These are phyloP conservation scores for Neurospora africana DNA, from an alignment of 495 filamentous ascomycete species.

Conservation along the genomic window DNA sequence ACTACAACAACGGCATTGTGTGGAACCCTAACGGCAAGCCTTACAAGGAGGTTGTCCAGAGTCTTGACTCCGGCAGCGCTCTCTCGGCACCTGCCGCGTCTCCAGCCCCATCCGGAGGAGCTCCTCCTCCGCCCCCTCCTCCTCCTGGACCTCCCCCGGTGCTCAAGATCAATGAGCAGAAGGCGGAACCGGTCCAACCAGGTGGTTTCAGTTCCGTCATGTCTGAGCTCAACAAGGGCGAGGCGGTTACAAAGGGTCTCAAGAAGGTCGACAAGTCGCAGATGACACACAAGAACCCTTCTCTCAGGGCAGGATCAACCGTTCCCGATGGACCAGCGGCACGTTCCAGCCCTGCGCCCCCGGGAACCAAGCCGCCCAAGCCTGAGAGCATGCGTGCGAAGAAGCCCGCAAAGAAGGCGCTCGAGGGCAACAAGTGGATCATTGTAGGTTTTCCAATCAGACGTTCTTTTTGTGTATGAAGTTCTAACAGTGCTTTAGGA, in stretches of 20 bases:
- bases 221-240: slow-evolving; percentile 78
- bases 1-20: slow-evolving; percentile 65
- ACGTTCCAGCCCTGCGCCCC: slow-evolving; percentile 67
- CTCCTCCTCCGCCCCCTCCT: slow-evolving; percentile 66
- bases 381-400: slow-evolving; percentile 88
- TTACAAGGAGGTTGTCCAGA: slow-evolving; percentile 55
- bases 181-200: slow-evolving; percentile 16
- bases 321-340: slow-evolving; percentile 49
- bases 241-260: slow-evolving; percentile 72
- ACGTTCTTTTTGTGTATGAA: not conserved
- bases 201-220: slow-evolving; percentile 77
- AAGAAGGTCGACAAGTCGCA: slow-evolving; percentile 86
- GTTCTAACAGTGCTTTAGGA: slow-evolving; percentile 40
- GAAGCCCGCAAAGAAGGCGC: slow-evolving; percentile 82
- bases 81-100: slow-evolving; percentile 10
- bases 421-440: slow-evolving; percentile 93
- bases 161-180: slow-evolving; percentile 37
- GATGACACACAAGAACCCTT: slow-evolving; percentile 99
- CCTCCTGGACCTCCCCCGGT: slow-evolving; percentile 49
- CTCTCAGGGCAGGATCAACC: slow-evolving; percentile 59
- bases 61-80: slow-evolving; percentile 27
- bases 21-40: slow-evolving; percentile 83
- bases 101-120: slow-evolving; percentile 35
- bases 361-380: slow-evolving; percentile 76
- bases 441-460: slow-evolving; percentile 39